A percentile compares a stretch with the other conserved stretches of the same genome.
These are phyloP conservation scores for Lichtheimia ornata DNA, from an alignment of 371 early-diverging fungal species.

Conservation along the genomic window DNA sequence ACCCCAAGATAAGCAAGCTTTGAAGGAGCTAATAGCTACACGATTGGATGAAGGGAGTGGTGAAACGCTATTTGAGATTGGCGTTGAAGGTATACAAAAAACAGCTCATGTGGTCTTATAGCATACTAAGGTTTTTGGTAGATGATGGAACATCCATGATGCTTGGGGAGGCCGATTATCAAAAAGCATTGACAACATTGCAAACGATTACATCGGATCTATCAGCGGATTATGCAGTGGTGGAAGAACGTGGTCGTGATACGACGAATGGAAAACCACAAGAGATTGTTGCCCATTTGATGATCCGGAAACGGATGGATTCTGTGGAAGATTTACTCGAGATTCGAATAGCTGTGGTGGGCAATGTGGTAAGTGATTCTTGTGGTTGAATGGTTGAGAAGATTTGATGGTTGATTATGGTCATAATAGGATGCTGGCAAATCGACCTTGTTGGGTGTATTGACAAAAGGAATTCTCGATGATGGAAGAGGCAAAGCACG, in stretches of 20 bases:
- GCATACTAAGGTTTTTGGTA: constrained; percentile 3
- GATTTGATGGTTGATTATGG: neutral
- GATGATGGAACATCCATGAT: constrained; percentile 78
- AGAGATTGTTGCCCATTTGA: constrained; percentile 48
- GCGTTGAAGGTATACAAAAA: constrained; percentile 64
- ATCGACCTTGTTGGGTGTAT: constrained; percentile 87
- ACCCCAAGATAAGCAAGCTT: constrained; percentile 39
- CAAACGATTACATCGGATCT: constrained; percentile 42
- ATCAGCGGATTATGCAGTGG: constrained; percentile 65
- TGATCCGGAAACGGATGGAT: constrained; percentile 72
- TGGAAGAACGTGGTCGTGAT: constrained; percentile 38
- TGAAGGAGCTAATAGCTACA: constrained; percentile 41
- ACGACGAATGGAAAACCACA: constrained; percentile 7
- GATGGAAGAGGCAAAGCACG: constrained; percentile 94
- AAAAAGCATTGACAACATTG: constrained; percentile 49
- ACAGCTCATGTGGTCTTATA: neutral
- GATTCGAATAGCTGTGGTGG: constrained; percentile 87
- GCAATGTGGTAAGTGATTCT: constrained; percentile 76
- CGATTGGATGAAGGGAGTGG: constrained; percentile 72
- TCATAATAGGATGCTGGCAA: constrained; percentile 59
- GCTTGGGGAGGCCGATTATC: constrained; percentile 62
- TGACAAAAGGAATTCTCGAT: constrained; percentile 88
- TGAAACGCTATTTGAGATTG: constrained; percentile 78
- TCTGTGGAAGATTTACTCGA: constrained; percentile 80
- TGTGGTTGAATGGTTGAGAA: neutral